phyloP scores from a whole-genome alignment of 2,329 filamentous ascomycete species.

The Alternaria conjuncta region DNA sequence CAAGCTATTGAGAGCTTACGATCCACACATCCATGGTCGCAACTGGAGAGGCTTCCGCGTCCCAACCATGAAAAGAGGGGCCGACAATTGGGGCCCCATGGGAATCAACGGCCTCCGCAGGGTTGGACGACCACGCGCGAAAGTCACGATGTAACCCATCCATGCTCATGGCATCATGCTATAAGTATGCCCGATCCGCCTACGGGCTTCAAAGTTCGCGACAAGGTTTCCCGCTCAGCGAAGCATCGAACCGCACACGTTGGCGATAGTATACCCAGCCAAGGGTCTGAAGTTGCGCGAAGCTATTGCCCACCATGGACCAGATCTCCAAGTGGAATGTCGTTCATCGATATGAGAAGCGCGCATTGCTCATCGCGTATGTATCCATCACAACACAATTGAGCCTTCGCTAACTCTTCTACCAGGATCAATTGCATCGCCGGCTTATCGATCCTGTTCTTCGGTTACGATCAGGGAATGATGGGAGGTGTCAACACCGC shows the following conservation, averaged over 20 bases:
- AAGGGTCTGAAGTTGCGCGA: background rate
- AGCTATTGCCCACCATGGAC: slow-evolving; percentile 21
- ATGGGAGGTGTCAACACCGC: slow-evolving; percentile 45
- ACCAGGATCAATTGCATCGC: slow-evolving; percentile 38
- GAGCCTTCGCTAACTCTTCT: background rate
- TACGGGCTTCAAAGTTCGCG: background rate
- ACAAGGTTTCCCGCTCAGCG: background rate
- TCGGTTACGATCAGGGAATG: slow-evolving; percentile 45
- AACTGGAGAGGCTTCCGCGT: background rate
- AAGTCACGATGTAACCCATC: background rate
- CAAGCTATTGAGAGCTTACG: background rate
- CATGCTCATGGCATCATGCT: background rate
- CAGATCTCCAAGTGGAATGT: slow-evolving; percentile 34
- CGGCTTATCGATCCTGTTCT: slow-evolving; percentile 40
- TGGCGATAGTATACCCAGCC: background rate
- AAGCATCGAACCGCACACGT: background rate
- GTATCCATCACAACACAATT: rapidly evolving
- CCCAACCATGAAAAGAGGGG: background rate
- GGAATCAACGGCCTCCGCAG: background rate
- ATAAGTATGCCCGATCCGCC: background rate
- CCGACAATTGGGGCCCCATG: background rate
- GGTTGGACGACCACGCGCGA: background rate
- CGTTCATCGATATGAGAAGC: slow-evolving; percentile 36
- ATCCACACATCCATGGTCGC: background rate
- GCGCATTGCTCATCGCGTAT: slow-evolving; percentile 34